These are phyloP conservation scores for Rhizopogon sp. DNA, from an alignment of 768 basidiomycete genomes.

Conservation along the genomic window DNA sequence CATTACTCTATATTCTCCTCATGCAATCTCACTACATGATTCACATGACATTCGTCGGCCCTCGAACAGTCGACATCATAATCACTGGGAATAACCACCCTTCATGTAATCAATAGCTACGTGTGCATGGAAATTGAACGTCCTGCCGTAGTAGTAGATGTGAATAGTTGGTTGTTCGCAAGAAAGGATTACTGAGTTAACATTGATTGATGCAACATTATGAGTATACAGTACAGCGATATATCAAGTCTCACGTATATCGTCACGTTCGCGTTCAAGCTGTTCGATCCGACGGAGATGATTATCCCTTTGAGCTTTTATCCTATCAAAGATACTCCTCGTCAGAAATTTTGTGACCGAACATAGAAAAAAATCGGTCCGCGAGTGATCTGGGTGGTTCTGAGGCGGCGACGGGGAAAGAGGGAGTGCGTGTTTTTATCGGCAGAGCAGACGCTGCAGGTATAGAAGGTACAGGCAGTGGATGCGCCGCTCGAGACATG, in stretches of 20 bases:
- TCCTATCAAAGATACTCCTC: slow-evolving; percentile 62
- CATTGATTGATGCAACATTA: neutral
- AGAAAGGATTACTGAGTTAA: neutral
- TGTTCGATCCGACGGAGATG: slow-evolving; percentile 54
- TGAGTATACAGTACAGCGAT: neutral
- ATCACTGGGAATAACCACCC: too few species aligned
- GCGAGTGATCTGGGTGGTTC: slow-evolving; percentile 16
- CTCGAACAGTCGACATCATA: too few species aligned
- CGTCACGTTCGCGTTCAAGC: slow-evolving; percentile 37
- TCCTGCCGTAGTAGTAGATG: too few species aligned
- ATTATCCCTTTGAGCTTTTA: slow-evolving; percentile 52
- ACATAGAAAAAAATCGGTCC: slow-evolving; percentile 34
- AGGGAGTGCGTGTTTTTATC: neutral
- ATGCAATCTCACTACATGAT: too few species aligned
- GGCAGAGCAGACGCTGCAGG: neutral
- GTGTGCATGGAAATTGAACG: too few species aligned
- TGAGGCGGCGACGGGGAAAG: neutral
- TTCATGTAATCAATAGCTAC: too few species aligned
- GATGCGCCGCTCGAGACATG: slow-evolving; percentile 32
- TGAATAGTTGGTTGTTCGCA: neutral
- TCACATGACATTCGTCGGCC: too few species aligned
- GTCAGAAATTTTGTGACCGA: slow-evolving; percentile 50
- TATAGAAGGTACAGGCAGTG: slow-evolving; percentile 2
- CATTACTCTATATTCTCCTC: too few species aligned
- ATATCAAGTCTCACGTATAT: slow-evolving; percentile 9